phyloP scores from a whole-genome alignment of 2,329 filamentous ascomycete species.

The Penicillium sp. region DNA sequence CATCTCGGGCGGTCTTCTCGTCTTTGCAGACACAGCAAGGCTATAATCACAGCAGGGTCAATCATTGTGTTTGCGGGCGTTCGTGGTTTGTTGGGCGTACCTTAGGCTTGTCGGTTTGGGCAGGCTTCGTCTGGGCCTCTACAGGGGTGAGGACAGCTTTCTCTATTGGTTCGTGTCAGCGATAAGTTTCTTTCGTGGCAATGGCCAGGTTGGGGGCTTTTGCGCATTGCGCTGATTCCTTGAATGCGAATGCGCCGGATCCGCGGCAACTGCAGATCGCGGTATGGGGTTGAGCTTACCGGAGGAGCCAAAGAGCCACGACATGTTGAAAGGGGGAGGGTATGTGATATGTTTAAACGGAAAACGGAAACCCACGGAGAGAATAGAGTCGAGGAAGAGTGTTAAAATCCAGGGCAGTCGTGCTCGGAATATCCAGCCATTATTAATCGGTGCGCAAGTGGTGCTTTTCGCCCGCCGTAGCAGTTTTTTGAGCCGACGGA shows the following conservation, averaged over 20 bases:
- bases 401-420: not conserved
- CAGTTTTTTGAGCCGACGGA: conserved; percentile 25
- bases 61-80: not conserved
- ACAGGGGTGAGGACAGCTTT: conserved; percentile 27
- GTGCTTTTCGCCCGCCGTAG: conserved; percentile 25
- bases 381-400: not conserved
- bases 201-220: conserved; percentile 1
- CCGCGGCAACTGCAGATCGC: conserved; percentile 1
- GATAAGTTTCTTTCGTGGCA: not conserved
- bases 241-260: conserved; percentile 7
- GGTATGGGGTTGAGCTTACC: conserved; percentile 26
- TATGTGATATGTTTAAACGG: not conserved
- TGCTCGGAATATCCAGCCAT: conserved; percentile 18
- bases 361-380: conserved; percentile 2
- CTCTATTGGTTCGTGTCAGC: conserved; percentile 22
- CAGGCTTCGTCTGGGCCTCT: conserved; percentile 22
- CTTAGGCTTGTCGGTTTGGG: conserved; percentile 44
- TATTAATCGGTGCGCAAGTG: conserved; percentile 29
- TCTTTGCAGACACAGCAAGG: conserved; percentile 98
- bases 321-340: conserved; percentile 35
- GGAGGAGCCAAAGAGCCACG: conserved; percentile 43
- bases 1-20: conserved; percentile 88
- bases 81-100: conserved; percentile 25
- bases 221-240: conserved; percentile 16
- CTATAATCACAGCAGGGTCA: conserved; percentile 50